Conservation (phyloP, 1,284 basidiomycete species). For the Ustilago hordei region DNA sequence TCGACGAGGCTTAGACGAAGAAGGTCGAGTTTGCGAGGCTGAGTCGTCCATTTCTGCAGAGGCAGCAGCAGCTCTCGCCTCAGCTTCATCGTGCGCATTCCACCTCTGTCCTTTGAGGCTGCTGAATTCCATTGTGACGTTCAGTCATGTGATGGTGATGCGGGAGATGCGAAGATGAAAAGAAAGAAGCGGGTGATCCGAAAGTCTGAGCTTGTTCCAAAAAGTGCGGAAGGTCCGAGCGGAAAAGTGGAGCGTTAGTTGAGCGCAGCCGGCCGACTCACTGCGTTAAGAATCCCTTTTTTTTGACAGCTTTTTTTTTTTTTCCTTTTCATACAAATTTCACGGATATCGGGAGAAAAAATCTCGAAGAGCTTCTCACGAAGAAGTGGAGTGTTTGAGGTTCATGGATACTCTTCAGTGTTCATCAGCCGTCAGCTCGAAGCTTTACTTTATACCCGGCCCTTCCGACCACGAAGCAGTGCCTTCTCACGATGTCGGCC, state of each 20-base stretch:
- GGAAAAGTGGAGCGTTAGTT: constrained; percentile 22
- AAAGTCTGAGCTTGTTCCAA: not conserved
- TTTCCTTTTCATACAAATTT: not conserved
- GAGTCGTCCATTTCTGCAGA: constrained; percentile 19
- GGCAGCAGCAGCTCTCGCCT: constrained; percentile 37
- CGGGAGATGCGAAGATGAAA: not conserved
- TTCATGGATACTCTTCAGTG: not conserved
- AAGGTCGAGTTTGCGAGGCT: constrained; percentile 10
- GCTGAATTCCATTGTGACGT: constrained; percentile 41
- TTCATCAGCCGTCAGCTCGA: not conserved
- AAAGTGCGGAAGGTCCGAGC: constrained; percentile 28
- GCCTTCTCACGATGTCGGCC: constrained; percentile 11
- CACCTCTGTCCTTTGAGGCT: constrained; percentile 38
- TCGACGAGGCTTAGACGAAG: constrained; percentile 13
- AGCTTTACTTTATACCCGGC: not conserved
- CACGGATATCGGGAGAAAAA: constrained; percentile 40
- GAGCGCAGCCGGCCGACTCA: constrained; percentile 14
- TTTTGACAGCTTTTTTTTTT: not conserved
- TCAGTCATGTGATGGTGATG: not conserved
- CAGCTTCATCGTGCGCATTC: constrained; percentile 28
- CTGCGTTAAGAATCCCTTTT: constrained; percentile 18
- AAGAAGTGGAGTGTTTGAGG: constrained; percentile 30
- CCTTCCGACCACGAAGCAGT: not conserved
- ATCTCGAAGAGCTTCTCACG: constrained; percentile 6
- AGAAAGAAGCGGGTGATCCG: not conserved